Conservation (phyloP, 495 filamentous ascomycete genomes). For the Xylaria intraflava region DNA sequence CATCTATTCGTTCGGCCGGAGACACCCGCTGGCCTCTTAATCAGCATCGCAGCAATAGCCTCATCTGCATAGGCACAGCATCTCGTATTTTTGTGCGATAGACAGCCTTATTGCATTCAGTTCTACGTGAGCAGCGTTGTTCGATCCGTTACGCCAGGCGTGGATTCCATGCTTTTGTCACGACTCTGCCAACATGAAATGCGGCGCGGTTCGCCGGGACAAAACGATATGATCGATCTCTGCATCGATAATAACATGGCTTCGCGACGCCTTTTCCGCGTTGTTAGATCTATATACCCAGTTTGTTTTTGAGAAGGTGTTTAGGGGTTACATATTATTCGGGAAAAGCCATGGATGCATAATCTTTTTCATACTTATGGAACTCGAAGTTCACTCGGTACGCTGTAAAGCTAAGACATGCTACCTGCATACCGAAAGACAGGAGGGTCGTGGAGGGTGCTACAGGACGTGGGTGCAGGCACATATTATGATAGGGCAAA, state of each 20-base stretch:
- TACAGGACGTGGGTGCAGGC: conserved; percentile 7
- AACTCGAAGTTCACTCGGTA: conserved; percentile 11
- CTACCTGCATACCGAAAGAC: conserved; percentile 16
- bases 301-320: conserved; percentile 24
- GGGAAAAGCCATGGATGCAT: conserved; percentile 30
- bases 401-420: conserved; percentile 3
- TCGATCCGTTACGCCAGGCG: background rate
- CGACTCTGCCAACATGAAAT: background rate
- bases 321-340: conserved; percentile 18
- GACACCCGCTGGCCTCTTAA: background rate
- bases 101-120: conserved; percentile 6
- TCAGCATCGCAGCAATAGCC: conserved; percentile 3
- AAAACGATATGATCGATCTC: conserved; percentile 20
- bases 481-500: conserved; percentile 9
- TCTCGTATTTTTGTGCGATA: conserved; percentile 7
- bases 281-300: conserved; percentile 41
- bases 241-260: conserved; percentile 17
- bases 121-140: conserved; percentile 1
- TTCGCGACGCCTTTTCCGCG: conserved; percentile 30
- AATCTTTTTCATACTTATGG: conserved; percentile 19
- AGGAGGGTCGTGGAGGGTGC: conserved; percentile 11
- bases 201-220: background rate
- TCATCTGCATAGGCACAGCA: background rate
- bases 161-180: background rate
- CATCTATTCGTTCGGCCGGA: background rate